Conservation (phyloP, 1,284 basidiomycete genomes). For the Gymnopus androsaceus region DNA sequence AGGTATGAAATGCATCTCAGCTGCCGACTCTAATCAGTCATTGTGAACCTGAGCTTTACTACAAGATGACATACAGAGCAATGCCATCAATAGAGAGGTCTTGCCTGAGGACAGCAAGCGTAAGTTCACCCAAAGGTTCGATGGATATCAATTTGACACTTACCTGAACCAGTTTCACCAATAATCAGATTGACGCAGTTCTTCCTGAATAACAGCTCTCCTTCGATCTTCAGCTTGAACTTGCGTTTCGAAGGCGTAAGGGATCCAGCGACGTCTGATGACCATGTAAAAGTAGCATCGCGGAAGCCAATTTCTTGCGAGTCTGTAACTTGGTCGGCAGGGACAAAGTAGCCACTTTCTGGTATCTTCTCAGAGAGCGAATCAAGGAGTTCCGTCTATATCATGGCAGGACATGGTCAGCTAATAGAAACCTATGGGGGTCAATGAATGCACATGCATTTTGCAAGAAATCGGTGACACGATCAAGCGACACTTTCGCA, state of each 20-base stretch:
- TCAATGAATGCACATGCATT: constrained; percentile 23
- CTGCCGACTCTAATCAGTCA: constrained; percentile 21
- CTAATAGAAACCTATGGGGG: neutral
- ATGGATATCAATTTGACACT: too few relatives aligned
- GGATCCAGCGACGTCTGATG: constrained; percentile 32
- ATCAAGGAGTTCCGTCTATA: constrained; percentile 56
- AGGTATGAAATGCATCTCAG: constrained; percentile 69
- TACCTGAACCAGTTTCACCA: constrained; percentile 52
- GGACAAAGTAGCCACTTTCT: constrained; percentile 30
- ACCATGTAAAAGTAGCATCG: constrained; percentile 48
- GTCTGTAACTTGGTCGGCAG: constrained; percentile 24
- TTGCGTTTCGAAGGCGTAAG: constrained; percentile 36
- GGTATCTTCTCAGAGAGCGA: constrained; percentile 35
- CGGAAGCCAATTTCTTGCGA: constrained; percentile 39
- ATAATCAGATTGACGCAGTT: constrained; percentile 65
- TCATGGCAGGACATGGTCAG: constrained; percentile 1
- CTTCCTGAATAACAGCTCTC: constrained; percentile 57
- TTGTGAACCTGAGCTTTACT: neutral
- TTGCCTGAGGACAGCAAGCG: too few relatives aligned
- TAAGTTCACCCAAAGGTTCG: too few relatives aligned
- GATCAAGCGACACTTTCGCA: constrained; percentile 52
- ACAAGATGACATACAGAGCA: constrained; percentile 40
- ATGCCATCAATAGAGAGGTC: constrained; percentile 55
- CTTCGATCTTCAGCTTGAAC: constrained; percentile 52
- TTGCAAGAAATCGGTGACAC: constrained; percentile 49